Conservation (phyloP, 2,329 filamentous ascomycete genomes). For the Botrytis sinoallii region DNA sequence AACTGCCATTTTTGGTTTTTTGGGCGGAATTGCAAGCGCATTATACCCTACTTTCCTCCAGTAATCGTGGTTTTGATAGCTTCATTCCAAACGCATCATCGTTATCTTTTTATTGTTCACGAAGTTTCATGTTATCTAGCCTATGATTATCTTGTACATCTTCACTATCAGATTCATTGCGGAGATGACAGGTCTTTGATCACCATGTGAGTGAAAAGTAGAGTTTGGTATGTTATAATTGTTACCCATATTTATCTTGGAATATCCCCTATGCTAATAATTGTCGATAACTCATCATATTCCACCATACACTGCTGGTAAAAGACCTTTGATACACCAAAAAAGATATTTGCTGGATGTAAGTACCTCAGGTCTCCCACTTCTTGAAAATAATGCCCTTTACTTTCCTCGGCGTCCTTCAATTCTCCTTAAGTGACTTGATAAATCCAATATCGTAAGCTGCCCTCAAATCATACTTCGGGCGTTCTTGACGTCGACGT, state of each 20-base stretch:
- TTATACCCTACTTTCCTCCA: background rate
- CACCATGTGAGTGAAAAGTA: background rate
- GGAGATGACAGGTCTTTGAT: background rate
- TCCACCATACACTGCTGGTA: background rate
- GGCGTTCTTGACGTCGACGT: background rate
- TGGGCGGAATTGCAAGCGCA: background rate
- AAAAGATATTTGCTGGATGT: constrained; percentile 9
- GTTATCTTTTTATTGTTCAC: background rate
- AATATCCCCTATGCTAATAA: background rate
- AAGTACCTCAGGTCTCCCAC: background rate
- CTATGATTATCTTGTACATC: background rate
- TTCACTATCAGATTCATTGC: background rate
- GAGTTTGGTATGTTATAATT: background rate
- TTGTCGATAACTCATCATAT: background rate
- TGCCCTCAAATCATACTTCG: background rate
- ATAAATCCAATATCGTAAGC: constrained; percentile 5
- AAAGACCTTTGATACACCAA: constrained; percentile 7
- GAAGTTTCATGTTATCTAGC: background rate
- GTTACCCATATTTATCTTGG: background rate
- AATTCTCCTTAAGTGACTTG: background rate
- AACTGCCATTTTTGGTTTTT: background rate
- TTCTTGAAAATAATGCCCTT: background rate
- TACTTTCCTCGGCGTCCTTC: background rate
- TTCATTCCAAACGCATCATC: background rate
- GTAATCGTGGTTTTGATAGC: background rate